phyloP scores from a whole-genome alignment of 805 yeast genomes.

The Teunomyces cretensis region DNA sequence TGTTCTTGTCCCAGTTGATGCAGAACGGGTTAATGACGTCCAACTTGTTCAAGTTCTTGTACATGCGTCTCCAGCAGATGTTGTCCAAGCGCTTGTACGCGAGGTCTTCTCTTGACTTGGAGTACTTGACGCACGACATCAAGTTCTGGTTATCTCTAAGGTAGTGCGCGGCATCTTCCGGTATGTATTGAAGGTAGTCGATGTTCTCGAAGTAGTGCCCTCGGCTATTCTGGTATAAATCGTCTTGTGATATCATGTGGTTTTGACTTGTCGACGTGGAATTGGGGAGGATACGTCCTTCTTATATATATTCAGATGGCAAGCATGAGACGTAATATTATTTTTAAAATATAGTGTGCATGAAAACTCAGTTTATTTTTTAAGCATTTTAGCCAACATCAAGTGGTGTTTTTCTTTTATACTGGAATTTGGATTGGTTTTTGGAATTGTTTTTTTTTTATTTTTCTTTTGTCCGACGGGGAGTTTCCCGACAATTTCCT shows the following conservation, averaged over 20 bases:
- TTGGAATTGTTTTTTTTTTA: background rate
- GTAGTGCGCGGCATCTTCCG: constrained; percentile 5
- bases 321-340: background rate
- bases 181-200: constrained; percentile 26
- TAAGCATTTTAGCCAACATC: background rate
- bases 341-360: background rate
- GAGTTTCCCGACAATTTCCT: background rate
- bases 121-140: constrained; percentile 13
- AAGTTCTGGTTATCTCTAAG: constrained; percentile 18
- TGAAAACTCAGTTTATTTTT: background rate
- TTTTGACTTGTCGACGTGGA: background rate
- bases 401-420: constrained; percentile 1
- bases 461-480: background rate
- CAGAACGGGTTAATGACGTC: constrained; percentile 38
- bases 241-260: constrained; percentile 7
- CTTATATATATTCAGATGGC: constrained; percentile 1
- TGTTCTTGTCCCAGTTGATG: constrained; percentile 55
- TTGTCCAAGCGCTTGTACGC: constrained; percentile 23
- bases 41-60: constrained; percentile 28
- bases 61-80: constrained; percentile 41
- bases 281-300: background rate
- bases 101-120: constrained; percentile 4
- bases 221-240: background rate
- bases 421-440: background rate
- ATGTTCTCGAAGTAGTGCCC: constrained; percentile 22